A percentile compares a stretch with the other conserved stretches of the same genome.
Conservation (phyloP, 2,329 filamentous ascomycete species). For the Trichoderma afroharzianum region DNA sequence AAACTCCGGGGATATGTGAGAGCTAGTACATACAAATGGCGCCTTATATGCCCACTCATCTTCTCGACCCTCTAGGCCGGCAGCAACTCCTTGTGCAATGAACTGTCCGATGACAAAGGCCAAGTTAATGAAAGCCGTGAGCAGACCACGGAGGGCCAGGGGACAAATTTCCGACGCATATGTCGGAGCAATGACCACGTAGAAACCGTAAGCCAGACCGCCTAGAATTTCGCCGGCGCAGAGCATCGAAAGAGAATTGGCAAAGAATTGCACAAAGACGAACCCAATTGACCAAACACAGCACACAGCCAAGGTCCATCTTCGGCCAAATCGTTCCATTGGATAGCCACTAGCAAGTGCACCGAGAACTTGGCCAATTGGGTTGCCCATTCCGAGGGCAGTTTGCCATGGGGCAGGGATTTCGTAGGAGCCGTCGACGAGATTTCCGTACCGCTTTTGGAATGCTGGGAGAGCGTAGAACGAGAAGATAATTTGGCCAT, state of each 20-base stretch:
- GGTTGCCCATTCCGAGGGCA: constrained; percentile 42
- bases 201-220: constrained; percentile 59
- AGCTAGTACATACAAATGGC: constrained; percentile 23
- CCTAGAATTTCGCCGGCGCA: constrained; percentile 60
- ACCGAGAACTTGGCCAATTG: constrained; percentile 46
- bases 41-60: constrained; percentile 45
- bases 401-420: constrained; percentile 48
- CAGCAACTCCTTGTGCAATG: constrained; percentile 47
- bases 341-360: constrained; percentile 30
- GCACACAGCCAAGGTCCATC: constrained; percentile 43
- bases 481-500: constrained; percentile 37
- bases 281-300: constrained; percentile 46
- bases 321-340: constrained; percentile 41
- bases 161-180: constrained; percentile 62
- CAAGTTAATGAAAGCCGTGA: constrained; percentile 59
- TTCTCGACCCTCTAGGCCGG: constrained; percentile 37
- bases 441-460: constrained; percentile 31
- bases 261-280: constrained; percentile 62
- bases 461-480: constrained; percentile 37
- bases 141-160: constrained; percentile 51
- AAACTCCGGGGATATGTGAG: not conserved
- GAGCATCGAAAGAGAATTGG: constrained; percentile 50
- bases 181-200: constrained; percentile 55
- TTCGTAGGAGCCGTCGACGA: constrained; percentile 37
- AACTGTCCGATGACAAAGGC: constrained; percentile 62